Evolutionary conservation across 768 basidiomycete genomes (phyloP).

Genomic region (Stropharia rugosoannulata): DNA sequence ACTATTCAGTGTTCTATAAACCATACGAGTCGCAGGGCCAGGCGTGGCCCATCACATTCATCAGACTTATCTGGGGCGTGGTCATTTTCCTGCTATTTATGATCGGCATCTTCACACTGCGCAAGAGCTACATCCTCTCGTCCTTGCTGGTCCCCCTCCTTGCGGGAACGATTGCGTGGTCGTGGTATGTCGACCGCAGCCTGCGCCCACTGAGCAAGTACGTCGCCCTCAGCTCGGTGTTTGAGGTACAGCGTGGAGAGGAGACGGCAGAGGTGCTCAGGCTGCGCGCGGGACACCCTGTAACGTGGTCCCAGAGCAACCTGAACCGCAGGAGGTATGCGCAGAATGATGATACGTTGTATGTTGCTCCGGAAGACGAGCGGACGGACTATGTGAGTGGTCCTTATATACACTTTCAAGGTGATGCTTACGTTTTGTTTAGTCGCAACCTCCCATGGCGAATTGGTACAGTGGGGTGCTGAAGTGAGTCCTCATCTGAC

Average conservation of each 20-base stretch:
- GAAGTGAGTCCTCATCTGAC: conserved; percentile 49
- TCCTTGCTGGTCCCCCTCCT: conserved; percentile 73
- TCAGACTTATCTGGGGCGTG: conserved; percentile 89
- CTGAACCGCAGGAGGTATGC: conserved; percentile 87
- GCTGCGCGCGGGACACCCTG: conserved; percentile 79
- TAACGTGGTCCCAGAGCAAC: conserved; percentile 88
- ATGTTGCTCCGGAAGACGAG: conserved; percentile 93
- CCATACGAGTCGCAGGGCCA: conserved; percentile 97
- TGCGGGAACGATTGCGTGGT: conserved; percentile 72
- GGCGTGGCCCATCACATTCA: conserved; percentile 96
- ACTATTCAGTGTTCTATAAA: conserved; percentile 85
- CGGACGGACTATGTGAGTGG: conserved; percentile 79
- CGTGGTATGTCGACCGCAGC: conserved; percentile 69
- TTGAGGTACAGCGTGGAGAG: conserved; percentile 88
- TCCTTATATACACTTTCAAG: background rate
- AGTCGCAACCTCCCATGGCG: conserved; percentile 97
- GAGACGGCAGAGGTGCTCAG: conserved; percentile 77
- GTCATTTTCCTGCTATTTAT: conserved; percentile 95
- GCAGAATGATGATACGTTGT: conserved; percentile 90
- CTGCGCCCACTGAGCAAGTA: conserved; percentile 77
- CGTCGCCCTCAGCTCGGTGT: conserved; percentile 83
- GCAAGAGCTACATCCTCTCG: conserved; percentile 49
- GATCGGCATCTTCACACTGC: conserved; percentile 87
- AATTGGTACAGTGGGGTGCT: conserved; percentile 93
- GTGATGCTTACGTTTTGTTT: conserved; percentile 14